Evolutionary conservation across 345 rosid genomes (phyloP), one percentile per base, ranked within the genome.

Genomic region (Trapa bicornis): DNA sequence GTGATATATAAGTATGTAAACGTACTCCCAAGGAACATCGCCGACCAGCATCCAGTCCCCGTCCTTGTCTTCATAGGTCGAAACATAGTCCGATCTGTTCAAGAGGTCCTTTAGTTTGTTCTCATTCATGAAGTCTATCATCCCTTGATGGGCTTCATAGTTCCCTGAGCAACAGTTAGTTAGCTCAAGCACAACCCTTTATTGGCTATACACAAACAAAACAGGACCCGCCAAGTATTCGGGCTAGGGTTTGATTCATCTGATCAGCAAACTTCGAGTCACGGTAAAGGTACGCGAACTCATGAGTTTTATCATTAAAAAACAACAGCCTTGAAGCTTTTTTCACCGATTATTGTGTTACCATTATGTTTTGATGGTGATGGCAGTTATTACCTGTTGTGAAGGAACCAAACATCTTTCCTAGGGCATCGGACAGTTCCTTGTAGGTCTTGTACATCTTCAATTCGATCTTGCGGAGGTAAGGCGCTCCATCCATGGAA

Each of bases 1-100:
- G 14, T 11, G 10, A 12, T n/a, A 6, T 32, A 12, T 58, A 32
- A 6, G 33, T 58, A 33, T n/a, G 32, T 3, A n/a, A 5, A 22
- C 84, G 62, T 80, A 91, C 97, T 84, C 80, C 97, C 97, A 91
- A n/a, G 97, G 97, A 57, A 91, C 97, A 75, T 91, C 97, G 13
- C 97, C 97, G 57, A 91, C 89, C 53, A 91, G 92, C 97, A 91
- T 91, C 97, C 96, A 91, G 60, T 91, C 97, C 67, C 96, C 92
- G 62, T 91, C 97, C 82, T 87, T 91, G 81, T 91, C 97, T 78
- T 91, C 94, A 67, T 91, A 91, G 64, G 94, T 87, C 62, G 96
- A 89, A 78, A 87, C 91, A 80, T 87, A 88, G 61, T 91, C 94
- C 67, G 88, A 83, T 64, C 79, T 80, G 72, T 78, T 85, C 72